Base-by-base conservation (phyloP, 257 asterid genomes). In the Nicotiana noctiflora region DNA sequence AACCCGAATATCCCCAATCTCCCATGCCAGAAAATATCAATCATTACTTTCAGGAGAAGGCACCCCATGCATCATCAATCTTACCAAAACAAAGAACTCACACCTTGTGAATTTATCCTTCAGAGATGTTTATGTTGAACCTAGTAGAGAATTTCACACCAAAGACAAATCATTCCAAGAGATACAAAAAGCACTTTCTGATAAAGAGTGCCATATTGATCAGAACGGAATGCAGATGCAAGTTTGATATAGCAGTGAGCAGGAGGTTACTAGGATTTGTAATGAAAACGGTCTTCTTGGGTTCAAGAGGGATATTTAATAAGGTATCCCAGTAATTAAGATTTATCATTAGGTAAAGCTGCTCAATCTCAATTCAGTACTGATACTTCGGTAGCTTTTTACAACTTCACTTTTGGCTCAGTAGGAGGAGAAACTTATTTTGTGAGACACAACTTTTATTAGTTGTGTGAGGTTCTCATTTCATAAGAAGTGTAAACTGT, bases 381-480 rank as follows among this genome's bases (percentile, higher is more conserved):
- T 17, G 7, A 68, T 1, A 8, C 56, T 40, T 53, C 53, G 4
- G 31, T 32, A 40, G 32, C 32, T 19, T 37, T 51, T 68, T 68
- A 40, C 56, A 40, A 40, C 77, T 68, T 19, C 21, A 14, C 56
- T 34, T 53, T n/a, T 40, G 57, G 44, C 27, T 68, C 19, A 27
- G 21, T 40, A 67, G 29, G 55, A 34, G 52, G 52, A 66, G 55
- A 67, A 67, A 34, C 10, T 18, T 66, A 34, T 18, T 37, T 67
- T 34, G 31, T 9, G 31, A n/a, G 18, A 67, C 76, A n/a, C 29
- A 34, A 67, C 14, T 60, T 34, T 34, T n/a, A 34, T 67, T n/a
- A 37, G 76, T 67, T 67, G 76, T 67, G 19, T 67, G 55, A 67
- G 76, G 19, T 67, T 34, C 53, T 34, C 55, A n/a, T 67, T 67